phyloP scores from a whole-genome alignment of 257 asterid species.

The Solanum pinnatisectum region DNA sequence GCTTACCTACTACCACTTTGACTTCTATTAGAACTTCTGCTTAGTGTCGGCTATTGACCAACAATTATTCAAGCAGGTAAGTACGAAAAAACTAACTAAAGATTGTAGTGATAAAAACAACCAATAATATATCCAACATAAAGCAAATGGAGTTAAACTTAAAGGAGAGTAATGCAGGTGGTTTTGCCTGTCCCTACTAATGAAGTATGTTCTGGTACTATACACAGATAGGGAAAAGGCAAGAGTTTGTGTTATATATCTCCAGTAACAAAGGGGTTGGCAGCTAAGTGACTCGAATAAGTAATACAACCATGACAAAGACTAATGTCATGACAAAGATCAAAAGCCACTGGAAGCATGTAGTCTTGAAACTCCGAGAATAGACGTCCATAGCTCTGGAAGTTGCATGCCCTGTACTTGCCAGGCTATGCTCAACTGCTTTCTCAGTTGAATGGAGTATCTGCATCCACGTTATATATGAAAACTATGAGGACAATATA shows the following conservation, averaged over 20 bases:
- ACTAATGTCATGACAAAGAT: slow-evolving; percentile 56
- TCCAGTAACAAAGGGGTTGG: not conserved
- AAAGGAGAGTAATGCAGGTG: not conserved
- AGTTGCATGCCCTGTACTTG: slow-evolving; percentile 72
- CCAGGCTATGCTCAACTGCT: slow-evolving; percentile 86
- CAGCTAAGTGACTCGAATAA: slow-evolving; percentile 64
- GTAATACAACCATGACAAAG: slow-evolving; percentile 77
- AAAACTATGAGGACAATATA: not conserved
- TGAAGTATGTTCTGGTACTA: not conserved
- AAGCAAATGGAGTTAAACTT: not conserved
- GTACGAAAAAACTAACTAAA: not conserved
- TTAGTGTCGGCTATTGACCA: not conserved
- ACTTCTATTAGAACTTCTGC: not conserved
- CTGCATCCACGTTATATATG: slow-evolving; percentile 20
- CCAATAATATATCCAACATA: not conserved
- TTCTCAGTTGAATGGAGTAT: slow-evolving; percentile 84
- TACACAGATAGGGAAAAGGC: not conserved
- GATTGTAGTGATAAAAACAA: not conserved
- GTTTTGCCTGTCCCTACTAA: slow-evolving; percentile 29
- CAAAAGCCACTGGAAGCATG: slow-evolving; percentile 74
- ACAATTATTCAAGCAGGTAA: not conserved
- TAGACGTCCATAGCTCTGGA: slow-evolving; percentile 54
- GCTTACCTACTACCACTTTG: not conserved
- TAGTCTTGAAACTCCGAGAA: slow-evolving; percentile 62
- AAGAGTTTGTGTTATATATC: not conserved